A percentile compares a stretch with the other conserved stretches of the same genome.
phyloP scores from a whole-genome alignment of 148 eudicot genomes.

The Cornus kousa region DNA sequence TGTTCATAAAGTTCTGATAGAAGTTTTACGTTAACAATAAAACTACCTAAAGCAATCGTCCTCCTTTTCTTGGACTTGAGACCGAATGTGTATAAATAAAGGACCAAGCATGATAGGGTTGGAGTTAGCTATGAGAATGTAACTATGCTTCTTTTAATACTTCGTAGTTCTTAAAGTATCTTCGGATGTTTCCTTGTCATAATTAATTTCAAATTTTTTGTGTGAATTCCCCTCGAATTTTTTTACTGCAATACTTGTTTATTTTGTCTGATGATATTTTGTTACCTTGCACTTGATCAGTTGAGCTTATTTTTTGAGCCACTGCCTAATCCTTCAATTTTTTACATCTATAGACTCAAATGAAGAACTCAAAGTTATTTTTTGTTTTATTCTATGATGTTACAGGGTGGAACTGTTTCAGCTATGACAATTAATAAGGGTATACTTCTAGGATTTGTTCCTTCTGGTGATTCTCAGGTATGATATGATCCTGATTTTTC shows the following conservation, averaged over 20 bases:
- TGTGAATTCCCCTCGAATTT: not conserved
- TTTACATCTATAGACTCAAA: not conserved
- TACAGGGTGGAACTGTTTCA: conserved; percentile 91
- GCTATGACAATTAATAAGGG: conserved; percentile 94
- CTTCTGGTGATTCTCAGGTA: conserved; percentile 83
- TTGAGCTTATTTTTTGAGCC: conserved; percentile 1
- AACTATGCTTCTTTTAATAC: not conserved
- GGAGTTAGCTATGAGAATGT: not conserved
- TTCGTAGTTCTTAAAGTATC: not conserved
- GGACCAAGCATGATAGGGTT: too few relatives aligned
- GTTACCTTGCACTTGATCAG: conserved; percentile 12
- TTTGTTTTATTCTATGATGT: conserved; percentile 10
- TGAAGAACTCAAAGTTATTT: not conserved
- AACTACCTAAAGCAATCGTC: too few relatives aligned
- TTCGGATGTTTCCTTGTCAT: not conserved
- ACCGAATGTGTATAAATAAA: too few relatives aligned
- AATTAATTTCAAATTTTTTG: not conserved
- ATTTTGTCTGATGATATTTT: not conserved
- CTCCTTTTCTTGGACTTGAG: too few relatives aligned
- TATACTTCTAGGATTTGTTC: conserved; percentile 89
- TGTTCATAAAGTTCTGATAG: too few relatives aligned
- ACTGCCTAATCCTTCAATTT: not conserved
- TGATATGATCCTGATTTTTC: conserved; percentile 18
- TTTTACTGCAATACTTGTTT: not conserved
- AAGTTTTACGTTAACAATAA: too few relatives aligned